These are phyloP conservation scores for Leccinum obscurum DNA, from an alignment of 768 basidiomycete species.

Conservation along the genomic window DNA sequence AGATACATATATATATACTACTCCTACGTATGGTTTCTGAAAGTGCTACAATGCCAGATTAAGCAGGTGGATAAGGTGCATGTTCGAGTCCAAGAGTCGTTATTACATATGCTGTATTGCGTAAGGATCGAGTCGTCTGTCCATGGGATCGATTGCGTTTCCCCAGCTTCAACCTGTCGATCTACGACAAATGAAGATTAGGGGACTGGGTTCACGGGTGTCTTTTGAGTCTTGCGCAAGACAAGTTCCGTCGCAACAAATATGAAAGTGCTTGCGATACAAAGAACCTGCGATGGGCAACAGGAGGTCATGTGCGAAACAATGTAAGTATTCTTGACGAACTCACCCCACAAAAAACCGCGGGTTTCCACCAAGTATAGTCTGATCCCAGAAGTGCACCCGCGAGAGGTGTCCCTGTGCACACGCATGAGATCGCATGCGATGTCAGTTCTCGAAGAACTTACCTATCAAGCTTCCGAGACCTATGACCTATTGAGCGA, in stretches of 20 bases:
- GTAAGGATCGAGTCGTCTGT: background rate
- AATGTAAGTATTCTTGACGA: background rate
- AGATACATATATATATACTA: background rate
- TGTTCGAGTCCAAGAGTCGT: background rate
- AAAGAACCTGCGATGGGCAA: conserved; percentile 14
- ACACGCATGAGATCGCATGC: conserved; percentile 22
- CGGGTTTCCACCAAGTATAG: conserved; percentile 58
- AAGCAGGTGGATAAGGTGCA: background rate
- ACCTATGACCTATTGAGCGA: conserved; percentile 17
- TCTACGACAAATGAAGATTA: background rate
- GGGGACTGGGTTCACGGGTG: background rate
- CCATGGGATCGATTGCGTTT: background rate
- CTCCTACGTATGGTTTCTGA: background rate
- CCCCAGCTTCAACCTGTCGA: background rate
- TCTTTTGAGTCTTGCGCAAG: conserved; percentile 1
- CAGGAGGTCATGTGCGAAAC: conserved; percentile 3
- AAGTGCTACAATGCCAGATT: background rate
- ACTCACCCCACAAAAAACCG: conserved; percentile 48
- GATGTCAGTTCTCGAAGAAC: background rate
- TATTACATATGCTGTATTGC: conserved; percentile 1
- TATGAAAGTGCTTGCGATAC: conserved; percentile 16
- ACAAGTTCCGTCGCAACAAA: conserved; percentile 15
- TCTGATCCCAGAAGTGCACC: conserved; percentile 53
- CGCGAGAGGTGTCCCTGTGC: conserved; percentile 51
- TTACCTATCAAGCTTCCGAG: conserved; percentile 26